Evolutionary conservation across 2,329 filamentous ascomycete genomes (phyloP).

Genomic region (Colletotrichum lini): DNA sequence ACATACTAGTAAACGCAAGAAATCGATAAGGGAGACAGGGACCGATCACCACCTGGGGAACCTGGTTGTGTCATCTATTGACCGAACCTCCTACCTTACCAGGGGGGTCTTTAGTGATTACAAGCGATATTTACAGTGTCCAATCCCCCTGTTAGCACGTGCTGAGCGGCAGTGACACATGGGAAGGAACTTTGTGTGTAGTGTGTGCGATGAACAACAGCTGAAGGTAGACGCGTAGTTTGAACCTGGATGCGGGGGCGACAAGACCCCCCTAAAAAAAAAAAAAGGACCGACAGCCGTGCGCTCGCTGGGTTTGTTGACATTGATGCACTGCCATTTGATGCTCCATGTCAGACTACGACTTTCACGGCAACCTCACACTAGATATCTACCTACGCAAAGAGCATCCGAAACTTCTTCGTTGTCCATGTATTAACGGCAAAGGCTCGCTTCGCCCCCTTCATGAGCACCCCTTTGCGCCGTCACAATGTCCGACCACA

Average conservation of each 20-base stretch:
- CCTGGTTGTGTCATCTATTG: constrained; percentile 29
- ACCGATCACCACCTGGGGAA: not conserved
- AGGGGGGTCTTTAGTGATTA: not conserved
- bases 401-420: not conserved
- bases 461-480: not conserved
- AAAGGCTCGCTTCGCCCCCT: not conserved
- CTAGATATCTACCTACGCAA: not conserved
- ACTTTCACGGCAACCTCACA: not conserved
- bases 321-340: not conserved
- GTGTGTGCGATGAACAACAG: not conserved
- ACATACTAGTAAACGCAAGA: not conserved
- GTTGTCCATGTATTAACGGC: too few relatives aligned
- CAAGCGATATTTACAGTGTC: not conserved
- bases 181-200: too few relatives aligned
- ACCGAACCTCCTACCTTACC: not conserved
- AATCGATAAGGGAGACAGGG: not conserved
- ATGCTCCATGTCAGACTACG: not conserved
- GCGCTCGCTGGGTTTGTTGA: constrained; percentile 10
- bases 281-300: not conserved
- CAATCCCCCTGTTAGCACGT: constrained; percentile 20
- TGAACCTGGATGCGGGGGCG: constrained; percentile 7
- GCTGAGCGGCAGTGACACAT: constrained; percentile 18
- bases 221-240: not conserved
- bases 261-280: not conserved
- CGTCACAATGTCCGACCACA: constrained; percentile 43